Base-by-base conservation (phyloP, 306 rosid genomes). In the Castanospermum australe region DNA sequence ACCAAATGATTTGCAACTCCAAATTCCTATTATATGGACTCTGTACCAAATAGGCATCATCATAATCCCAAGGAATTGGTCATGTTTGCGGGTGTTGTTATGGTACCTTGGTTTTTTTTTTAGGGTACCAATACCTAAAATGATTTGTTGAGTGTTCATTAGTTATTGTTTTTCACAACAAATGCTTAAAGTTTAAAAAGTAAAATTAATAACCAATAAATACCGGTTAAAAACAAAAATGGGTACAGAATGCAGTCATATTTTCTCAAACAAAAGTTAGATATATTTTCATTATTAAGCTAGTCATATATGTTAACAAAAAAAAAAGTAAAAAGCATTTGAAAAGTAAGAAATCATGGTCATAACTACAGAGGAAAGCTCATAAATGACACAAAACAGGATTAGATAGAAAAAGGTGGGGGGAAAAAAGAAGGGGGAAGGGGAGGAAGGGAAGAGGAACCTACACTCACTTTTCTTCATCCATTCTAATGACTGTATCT, bases 281-380 rank as follows among this genome's bases (percentile, higher is more conserved):
- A 84, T 73, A n/a, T n/a, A 79, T 78, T 71, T 33, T 39, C 65
- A 79, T 60, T 51, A 66, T 82, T 28, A 80, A 33, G 47, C 35
- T 48, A 73, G 67, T 54, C 67, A 65, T 30, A 54, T 36, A 73
- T 42, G 25, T 48, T 35, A 70, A 64, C n/a, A 38, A 9, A 8
- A 39, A 68, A 76, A 47, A 24, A 67, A 73, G 71, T 8, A 47
- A 63, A 44, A 73, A 66, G n/a, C 67, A 75, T 77, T 18, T 76
- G 32, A 88, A 83, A 48, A 84, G 25, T 33, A 36, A 54, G 55
- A 60, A 33, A 42, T 67, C 67, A 80, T 2, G 28, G 70, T 30
- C 65, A 70, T 76, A 86, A 78, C 67, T 35, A 74, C 21, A 63
- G 24, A 82, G 50, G 36, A 80, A 47, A 76, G 50, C 48, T 57